Evolutionary conservation across 1,284 basidiomycete genomes (phyloP).

Genomic region (Cystobasidium slooffiae): DNA sequence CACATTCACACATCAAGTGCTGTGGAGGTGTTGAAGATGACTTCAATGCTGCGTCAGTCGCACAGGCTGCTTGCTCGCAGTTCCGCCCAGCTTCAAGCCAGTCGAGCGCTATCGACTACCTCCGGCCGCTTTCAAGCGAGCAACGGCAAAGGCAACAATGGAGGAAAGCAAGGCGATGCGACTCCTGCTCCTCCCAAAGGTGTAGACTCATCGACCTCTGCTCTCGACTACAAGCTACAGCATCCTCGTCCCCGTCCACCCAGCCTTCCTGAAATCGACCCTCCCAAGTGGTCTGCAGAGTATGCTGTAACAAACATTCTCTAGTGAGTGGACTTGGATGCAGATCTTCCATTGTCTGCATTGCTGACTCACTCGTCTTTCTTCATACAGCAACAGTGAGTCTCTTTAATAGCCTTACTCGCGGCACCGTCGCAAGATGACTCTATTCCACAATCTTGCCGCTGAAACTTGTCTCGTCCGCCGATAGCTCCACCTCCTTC

Average conservation of each 20-base stretch:
- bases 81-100: slow-evolving; percentile 2
- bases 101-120: slow-evolving; percentile 17
- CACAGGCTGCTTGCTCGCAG: slow-evolving; percentile 19
- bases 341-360: background rate
- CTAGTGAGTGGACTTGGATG: slow-evolving; percentile 55
- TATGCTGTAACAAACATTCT: slow-evolving; percentile 94
- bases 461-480: slow-evolving; percentile 37
- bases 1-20: too few species aligned
- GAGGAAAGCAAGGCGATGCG: slow-evolving; percentile 1
- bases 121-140: slow-evolving; percentile 13
- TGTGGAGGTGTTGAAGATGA: slow-evolving; percentile 19
- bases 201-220: slow-evolving; percentile 68
- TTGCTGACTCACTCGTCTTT: background rate
- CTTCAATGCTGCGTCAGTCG: slow-evolving; percentile 28
- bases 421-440: background rate
- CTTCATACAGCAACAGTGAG: slow-evolving; percentile 25
- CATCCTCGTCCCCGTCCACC: slow-evolving; percentile 61
- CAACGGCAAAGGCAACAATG: slow-evolving; percentile 19
- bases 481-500: slow-evolving; percentile 50
- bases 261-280: slow-evolving; percentile 50
- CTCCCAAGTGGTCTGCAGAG: slow-evolving; percentile 71
- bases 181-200: slow-evolving; percentile 38
- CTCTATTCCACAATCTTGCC: slow-evolving; percentile 10
- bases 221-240: slow-evolving; percentile 85
- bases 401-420: background rate